phyloP scores from a whole-genome alignment of 495 filamentous ascomycete species.

The Entonaema liquescens region DNA sequence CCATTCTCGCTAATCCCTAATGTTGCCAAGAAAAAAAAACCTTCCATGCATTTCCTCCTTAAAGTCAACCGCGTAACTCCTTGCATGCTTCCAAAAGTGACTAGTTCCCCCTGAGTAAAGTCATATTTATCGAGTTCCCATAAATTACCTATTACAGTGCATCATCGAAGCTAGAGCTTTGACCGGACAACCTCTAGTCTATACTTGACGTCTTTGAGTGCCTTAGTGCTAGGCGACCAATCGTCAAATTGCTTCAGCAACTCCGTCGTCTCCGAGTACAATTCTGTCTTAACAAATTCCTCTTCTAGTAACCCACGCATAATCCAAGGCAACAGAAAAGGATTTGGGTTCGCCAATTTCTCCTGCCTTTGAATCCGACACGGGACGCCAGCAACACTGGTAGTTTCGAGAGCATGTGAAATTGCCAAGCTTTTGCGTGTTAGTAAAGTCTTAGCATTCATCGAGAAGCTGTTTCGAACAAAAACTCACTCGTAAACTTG shows the following conservation, averaged over 20 bases:
- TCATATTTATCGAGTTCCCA: constrained; percentile 2
- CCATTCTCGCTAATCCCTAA: constrained; percentile 13
- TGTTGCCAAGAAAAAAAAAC: background rate
- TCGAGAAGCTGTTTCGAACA: background rate
- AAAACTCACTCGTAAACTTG: constrained; percentile 80
- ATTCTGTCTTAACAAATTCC: constrained; percentile 83
- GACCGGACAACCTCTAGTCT: constrained; percentile 90
- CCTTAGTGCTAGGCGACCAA: constrained; percentile 90
- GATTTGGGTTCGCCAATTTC: constrained; percentile 66
- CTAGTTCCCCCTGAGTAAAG: constrained; percentile 7
- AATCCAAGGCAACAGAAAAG: constrained; percentile 92
- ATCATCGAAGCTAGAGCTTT: constrained; percentile 64
- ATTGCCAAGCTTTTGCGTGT: constrained; percentile 71
- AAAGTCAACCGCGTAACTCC: constrained; percentile 22
- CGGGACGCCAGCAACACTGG: constrained; percentile 62
- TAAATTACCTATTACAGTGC: constrained; percentile 2
- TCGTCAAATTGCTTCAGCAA: constrained; percentile 88
- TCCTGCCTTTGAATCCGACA: constrained; percentile 58
- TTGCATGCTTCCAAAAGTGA: constrained; percentile 20
- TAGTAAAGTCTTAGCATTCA: constrained; percentile 30
- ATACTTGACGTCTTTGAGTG: constrained; percentile 95
- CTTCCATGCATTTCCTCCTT: constrained; percentile 7
- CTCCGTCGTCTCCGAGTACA: constrained; percentile 78
- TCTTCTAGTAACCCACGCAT: constrained; percentile 94
- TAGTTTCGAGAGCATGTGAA: constrained; percentile 85